Evolutionary conservation across 495 filamentous ascomycete genomes (phyloP).

Genomic region (Cryomyces minteri): DNA sequence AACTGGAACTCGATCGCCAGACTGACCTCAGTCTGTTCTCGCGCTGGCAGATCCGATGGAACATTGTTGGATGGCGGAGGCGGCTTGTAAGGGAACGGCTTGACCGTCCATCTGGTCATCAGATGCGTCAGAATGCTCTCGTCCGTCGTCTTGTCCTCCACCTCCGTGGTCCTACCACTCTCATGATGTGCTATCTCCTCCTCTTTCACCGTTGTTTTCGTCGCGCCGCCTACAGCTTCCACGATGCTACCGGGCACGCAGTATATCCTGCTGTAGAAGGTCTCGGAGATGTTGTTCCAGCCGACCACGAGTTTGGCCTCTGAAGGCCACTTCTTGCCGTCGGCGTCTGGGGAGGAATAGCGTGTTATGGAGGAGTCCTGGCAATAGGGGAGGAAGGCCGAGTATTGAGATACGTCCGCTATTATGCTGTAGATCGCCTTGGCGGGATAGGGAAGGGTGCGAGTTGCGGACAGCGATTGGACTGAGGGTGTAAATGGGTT

Average conservation of each 20-base stretch:
- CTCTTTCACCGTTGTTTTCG: slow-evolving; percentile 20
- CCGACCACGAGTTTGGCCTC: slow-evolving; percentile 68
- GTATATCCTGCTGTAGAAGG: slow-evolving; percentile 55
- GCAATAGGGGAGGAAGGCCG: slow-evolving; percentile 74
- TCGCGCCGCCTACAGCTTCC: slow-evolving; percentile 58
- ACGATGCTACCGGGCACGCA: slow-evolving; percentile 53
- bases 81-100: slow-evolving; percentile 24
- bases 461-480: slow-evolving; percentile 43
- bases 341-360: slow-evolving; percentile 27
- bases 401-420: slow-evolving; percentile 68
- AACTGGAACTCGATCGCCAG: slow-evolving; percentile 68
- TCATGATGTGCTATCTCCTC: slow-evolving; percentile 22
- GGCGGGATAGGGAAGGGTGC: slow-evolving; percentile 63
- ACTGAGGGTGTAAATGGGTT: slow-evolving; percentile 11
- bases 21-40: slow-evolving; percentile 46
- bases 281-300: slow-evolving; percentile 65
- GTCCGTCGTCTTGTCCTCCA: slow-evolving; percentile 11
- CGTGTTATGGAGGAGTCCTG: slow-evolving; percentile 48
- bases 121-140: slow-evolving; percentile 50
- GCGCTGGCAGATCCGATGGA: slow-evolving; percentile 7
- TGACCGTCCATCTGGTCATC: slow-evolving; percentile 57
- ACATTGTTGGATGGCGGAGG: slow-evolving; percentile 5
- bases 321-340: slow-evolving; percentile 38
- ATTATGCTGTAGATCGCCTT: slow-evolving; percentile 59
- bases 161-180: slow-evolving; percentile 1